Evolutionary conservation across 2,329 filamentous ascomycete species (phyloP), one percentile per base, ranked within the genome.

Genomic region (Paracorniculantispora psalliotae): DNA sequence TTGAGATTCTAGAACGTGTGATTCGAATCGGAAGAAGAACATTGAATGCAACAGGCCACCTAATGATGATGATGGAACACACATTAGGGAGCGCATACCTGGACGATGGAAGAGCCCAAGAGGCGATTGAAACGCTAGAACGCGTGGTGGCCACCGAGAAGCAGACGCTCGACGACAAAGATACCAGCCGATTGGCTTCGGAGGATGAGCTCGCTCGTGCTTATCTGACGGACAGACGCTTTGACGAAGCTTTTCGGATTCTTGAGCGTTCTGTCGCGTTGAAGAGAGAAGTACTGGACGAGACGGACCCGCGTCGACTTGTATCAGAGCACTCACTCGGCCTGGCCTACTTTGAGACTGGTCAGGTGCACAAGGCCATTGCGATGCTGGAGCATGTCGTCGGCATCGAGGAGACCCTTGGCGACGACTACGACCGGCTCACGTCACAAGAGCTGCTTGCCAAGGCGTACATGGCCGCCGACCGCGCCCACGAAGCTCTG

Each of bases 161-260:
- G 35, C 23, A 17, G 37, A 54, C 33, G 12, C 35, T 54, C n/a
- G 35, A 7, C 23, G 37, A 43, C 3, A 25, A 25, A 8, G 12
- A 54, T 28, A 35, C 4, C 3, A 4, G 1, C 21, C 57, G 39
- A 48, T 48, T 59, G 19, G 25, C 17, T 5, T 59, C 49, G n/a
- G 37, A 59, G 30, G 15, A 48, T 37, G 57, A 10, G 7, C 57
- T 59, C 21, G 57, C 50, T 41, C 4, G 6, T 8, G 49, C 50
- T 19, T 57, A 57, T 41, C 12, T 33, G 30, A 37, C 10, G 33
- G 33, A 12, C 33, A 37, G 33, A n/a, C n/a, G n/a, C n/a, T 15
- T 15, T 9, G 33, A 33, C 12, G 33, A 37, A 13, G 33, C 33
- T 4, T 3, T 12, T 15, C 4, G 4, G 7, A 37, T 37, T 37